Base-by-base conservation (phyloP, 2,329 filamentous ascomycete genomes). In the Cladophialophora psammophila region DNA sequence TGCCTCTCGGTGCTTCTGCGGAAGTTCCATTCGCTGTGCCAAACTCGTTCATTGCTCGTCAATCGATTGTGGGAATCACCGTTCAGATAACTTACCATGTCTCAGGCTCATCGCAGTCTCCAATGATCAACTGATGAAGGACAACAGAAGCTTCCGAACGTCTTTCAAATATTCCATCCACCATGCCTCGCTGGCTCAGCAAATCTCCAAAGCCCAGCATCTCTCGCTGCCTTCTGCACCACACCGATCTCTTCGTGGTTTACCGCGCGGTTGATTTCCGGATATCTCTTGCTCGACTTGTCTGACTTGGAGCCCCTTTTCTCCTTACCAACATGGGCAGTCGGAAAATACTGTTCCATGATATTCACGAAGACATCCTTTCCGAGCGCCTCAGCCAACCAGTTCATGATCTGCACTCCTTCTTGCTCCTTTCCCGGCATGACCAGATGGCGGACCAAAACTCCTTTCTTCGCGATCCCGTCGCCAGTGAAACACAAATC, bases 321-420 rank as follows among this genome's bases (percentile, higher is more conserved):
- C 62, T 82, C 80, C 80, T 93, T 94, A 3, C 92, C 92, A 0
- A 96, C 92, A 76, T 96, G 88, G 0, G 91, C 92, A 70, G 91
- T 87, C 0, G 92, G 92, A 69, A 88, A 88, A 75, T 95, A 95
- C 78, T 96, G 92, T 78, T 96, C 92, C 92, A 95, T 95, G 71
- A 96, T 89, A 75, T 96, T 90, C 67, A 95, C 86, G 78, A 94
- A 94, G 52, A 91, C 83, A 76, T 95, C 91, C 63, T 81, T 84
- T 3, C 90, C 92, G 1, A 96, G 84, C 60, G 93, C 86, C 34
- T 85, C 81, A 0, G 91, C 92, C 15, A 96, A 81, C 84, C 91
- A 96, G 68, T 81, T 83, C 83, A 96, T 90, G 67, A 96, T 95
- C 69, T 88, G 82, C 59, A 84, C 83, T 0, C 90, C 90, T 78